These are phyloP conservation scores for Spiraea crenata DNA, from an alignment of 331 rosid genomes.

Conservation along the genomic window DNA sequence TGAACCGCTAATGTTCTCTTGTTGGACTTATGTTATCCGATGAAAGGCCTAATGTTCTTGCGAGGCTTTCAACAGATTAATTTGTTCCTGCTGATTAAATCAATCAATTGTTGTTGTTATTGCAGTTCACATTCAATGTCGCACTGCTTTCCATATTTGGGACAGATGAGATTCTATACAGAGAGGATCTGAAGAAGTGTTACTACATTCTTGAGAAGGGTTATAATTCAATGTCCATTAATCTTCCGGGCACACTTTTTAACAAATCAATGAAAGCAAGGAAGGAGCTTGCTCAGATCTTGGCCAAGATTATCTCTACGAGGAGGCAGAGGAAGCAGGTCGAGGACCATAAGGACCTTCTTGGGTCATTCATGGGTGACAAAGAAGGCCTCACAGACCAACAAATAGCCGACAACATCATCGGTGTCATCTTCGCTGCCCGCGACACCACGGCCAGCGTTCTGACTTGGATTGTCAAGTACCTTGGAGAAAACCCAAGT, in stretches of 20 bases:
- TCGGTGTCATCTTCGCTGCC: constrained; percentile 88
- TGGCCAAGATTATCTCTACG: constrained; percentile 57
- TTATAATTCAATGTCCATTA: constrained; percentile 86
- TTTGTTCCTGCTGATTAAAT: background rate
- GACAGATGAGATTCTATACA: constrained; percentile 56
- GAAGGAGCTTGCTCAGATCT: constrained; percentile 67
- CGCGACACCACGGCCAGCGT: constrained; percentile 92
- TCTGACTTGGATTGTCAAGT: constrained; percentile 84
- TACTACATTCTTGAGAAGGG: constrained; percentile 75
- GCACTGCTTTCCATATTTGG: constrained; percentile 78
- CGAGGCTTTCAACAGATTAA: too few species aligned
- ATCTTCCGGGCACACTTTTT: constrained; percentile 70
- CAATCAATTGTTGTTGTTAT: background rate
- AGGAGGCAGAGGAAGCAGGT: constrained; percentile 47
- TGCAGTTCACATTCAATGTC: constrained; percentile 83
- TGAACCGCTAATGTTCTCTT: background rate
- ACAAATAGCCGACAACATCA: constrained; percentile 77
- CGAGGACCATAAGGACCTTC: constrained; percentile 53
- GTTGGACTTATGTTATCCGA: too few species aligned
- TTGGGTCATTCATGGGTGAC: constrained; percentile 74
- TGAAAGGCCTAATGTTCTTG: too few species aligned
- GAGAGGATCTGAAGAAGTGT: constrained; percentile 69
- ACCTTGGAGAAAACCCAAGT: constrained; percentile 64
- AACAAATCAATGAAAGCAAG: constrained; percentile 86
- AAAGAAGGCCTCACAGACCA: constrained; percentile 78